Percentiles rank a stretch among this genome's conserved stretches.
phyloP scores from a whole-genome alignment of 169 alveolate genomes.

The Theileria luwenshuni region DNA sequence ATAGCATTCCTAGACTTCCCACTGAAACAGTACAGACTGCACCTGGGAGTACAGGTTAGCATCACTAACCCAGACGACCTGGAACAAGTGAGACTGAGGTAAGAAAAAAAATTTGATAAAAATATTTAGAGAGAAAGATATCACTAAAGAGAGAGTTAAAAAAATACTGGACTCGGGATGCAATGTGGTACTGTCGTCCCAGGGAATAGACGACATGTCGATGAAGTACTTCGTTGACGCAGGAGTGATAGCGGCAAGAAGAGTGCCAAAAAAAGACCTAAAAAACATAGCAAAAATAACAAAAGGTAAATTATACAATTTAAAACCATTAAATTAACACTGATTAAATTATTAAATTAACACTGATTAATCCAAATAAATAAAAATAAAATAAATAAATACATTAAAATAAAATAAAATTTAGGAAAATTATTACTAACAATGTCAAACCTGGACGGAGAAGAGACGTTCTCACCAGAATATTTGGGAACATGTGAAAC shows the following conservation, averaged over 20 bases:
- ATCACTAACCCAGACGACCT: constrained; percentile 95
- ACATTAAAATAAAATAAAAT: constrained; percentile 31
- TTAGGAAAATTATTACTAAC: constrained; percentile 81
- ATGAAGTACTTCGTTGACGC: constrained; percentile 98
- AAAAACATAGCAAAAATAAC: constrained; percentile 94
- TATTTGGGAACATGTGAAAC: constrained; percentile 91
- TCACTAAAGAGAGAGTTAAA: constrained; percentile 93
- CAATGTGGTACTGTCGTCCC: constrained; percentile 96
- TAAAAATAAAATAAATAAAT: constrained; percentile 64
- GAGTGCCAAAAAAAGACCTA: constrained; percentile 94
- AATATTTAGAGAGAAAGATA: constrained; percentile 89
- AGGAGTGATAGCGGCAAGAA: constrained; percentile 95
- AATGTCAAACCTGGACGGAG: constrained; percentile 94
- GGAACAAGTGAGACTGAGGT: constrained; percentile 91
- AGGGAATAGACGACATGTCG: constrained; percentile 98
- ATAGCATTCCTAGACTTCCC: constrained; percentile 97
- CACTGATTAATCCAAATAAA: constrained; percentile 8
- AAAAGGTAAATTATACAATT: constrained; percentile 82
- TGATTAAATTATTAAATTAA: background rate
- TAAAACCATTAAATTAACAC: background rate
- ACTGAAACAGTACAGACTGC: constrained; percentile 93
- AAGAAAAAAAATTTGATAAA: background rate
- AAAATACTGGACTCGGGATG: constrained; percentile 96
- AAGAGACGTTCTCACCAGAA: constrained; percentile 90
- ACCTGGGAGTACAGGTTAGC: constrained; percentile 93